A percentile compares a stretch with the other conserved stretches of the same genome.
These are phyloP conservation scores for Candida maesae DNA, from an alignment of 805 yeast genomes.

Conservation along the genomic window DNA sequence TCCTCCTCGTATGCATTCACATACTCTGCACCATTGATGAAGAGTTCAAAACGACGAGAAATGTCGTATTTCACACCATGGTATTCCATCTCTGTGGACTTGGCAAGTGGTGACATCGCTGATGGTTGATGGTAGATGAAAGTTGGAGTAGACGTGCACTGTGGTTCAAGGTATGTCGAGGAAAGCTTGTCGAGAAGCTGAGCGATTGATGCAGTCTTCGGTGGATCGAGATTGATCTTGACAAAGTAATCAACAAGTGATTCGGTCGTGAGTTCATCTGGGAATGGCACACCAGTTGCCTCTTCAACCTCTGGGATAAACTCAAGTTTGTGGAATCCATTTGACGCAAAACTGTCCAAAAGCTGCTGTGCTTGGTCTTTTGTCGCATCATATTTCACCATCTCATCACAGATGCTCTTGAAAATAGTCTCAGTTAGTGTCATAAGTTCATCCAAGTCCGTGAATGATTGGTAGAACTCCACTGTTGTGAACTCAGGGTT, in stretches of 20 bases:
- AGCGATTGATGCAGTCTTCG: conserved; percentile 45
- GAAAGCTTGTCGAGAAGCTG: conserved; percentile 65
- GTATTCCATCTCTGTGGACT: conserved; percentile 42
- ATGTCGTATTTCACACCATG: conserved; percentile 33
- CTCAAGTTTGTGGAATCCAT: conserved; percentile 45
- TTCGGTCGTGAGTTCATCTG: conserved; percentile 38
- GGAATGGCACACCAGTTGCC: conserved; percentile 47
- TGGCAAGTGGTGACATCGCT: conserved; percentile 82
- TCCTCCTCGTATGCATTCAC: conserved; percentile 97
- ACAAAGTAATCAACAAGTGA: conserved; percentile 39
- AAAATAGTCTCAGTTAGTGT: conserved; percentile 57
- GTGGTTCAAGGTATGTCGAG: conserved; percentile 59
- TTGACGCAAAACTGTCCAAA: background rate
- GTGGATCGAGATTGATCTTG: conserved; percentile 24
- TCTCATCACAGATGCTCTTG: conserved; percentile 32
- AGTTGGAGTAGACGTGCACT: conserved; percentile 54
- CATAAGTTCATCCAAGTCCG: conserved; percentile 65
- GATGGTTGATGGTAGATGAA: conserved; percentile 83
- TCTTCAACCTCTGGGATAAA: conserved; percentile 62
- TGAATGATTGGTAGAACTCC: conserved; percentile 80
- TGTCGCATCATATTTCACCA: conserved; percentile 20
- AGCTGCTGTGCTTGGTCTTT: conserved; percentile 6
- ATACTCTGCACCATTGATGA: conserved; percentile 74
- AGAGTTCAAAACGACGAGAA: conserved; percentile 80
- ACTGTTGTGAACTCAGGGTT: conserved; percentile 92